These are phyloP conservation scores for Oryza brachyantha DNA, from an alignment of 176 grass and related monocot genomes.

Conservation along the genomic window DNA sequence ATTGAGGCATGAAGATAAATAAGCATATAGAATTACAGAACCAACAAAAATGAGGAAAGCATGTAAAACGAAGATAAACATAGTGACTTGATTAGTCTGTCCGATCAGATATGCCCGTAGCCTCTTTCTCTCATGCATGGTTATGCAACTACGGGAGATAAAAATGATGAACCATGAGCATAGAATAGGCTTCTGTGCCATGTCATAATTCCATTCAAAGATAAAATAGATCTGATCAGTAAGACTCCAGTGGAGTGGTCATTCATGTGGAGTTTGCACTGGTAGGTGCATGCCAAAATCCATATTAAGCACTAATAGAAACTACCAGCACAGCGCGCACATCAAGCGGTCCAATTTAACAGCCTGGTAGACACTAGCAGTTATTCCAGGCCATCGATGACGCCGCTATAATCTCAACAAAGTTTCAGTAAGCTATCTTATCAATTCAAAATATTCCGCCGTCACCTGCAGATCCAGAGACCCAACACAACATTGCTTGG, in stretches of 20 bases:
- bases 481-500: not conserved
- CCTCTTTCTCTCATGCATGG: not conserved
- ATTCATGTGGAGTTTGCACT: not conserved
- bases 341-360: not conserved
- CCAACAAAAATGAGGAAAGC: not conserved
- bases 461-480: not conserved
- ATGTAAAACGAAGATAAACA: not conserved
- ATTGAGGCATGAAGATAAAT: constrained; percentile 20
- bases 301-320: not conserved
- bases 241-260: not conserved
- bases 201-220: not conserved
- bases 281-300: not conserved
- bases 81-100: not conserved
- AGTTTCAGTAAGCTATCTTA: not conserved
- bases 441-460: not conserved
- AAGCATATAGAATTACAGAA: not conserved
- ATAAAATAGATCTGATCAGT: not conserved
- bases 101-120: not conserved
- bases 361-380: not conserved
- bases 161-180: not conserved
- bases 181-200: not conserved
- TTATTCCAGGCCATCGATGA: too few species aligned
- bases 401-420: not conserved
- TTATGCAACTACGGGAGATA: not conserved
- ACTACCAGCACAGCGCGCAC: not conserved